Evolutionary conservation across 306 rosid species (phyloP), one percentile per base, ranked within the genome.

Genomic region (Hippophae gyantsensis): DNA sequence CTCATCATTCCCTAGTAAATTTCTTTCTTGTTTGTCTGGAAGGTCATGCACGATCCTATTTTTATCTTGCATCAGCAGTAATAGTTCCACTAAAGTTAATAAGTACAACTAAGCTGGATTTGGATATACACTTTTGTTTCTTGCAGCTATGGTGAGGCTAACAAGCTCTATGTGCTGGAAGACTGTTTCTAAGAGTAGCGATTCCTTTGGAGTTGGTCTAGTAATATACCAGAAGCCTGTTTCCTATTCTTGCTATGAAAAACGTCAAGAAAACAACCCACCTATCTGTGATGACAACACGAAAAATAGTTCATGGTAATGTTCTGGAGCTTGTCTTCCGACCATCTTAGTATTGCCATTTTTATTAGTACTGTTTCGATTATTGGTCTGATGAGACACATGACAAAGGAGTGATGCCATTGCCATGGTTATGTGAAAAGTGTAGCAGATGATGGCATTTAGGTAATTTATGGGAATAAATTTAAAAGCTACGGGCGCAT

Each of bases 151-250:
- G 88, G 81, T 69, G 57, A 68, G 65, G 61, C 70, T 88, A 65
- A 88, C 85, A 70, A 79, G 74, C 66, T 70, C 96, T 5, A 76
- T 92, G 84, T 86, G 96, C 86, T 92, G 96, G 99, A 84, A 72
- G 54, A 77, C 72, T 56, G 95, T 84, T 62, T 78, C 86, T 50
- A 88, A 80, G 80, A 84, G 74, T 40, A 54, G 49, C 6, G 86
- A 85, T 76, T 76, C 94, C 48, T 58, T 83, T 60, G 89, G 96
- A 72, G 81, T 86, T 65, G 99, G 99, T 41, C 85, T 92, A 43
- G 96, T 92, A 60, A 88, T 92, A 74, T 92, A 82, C 74, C 96
- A 82, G 72, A 92, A 85, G 84, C 96, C 99, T 25, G 79, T 72
- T 56, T 74, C 96, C 9, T 27, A 82, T 58, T 78, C 87, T 43